phyloP scores from a whole-genome alignment of 2,329 filamentous ascomycete species.

The Fusarium sp. region DNA sequence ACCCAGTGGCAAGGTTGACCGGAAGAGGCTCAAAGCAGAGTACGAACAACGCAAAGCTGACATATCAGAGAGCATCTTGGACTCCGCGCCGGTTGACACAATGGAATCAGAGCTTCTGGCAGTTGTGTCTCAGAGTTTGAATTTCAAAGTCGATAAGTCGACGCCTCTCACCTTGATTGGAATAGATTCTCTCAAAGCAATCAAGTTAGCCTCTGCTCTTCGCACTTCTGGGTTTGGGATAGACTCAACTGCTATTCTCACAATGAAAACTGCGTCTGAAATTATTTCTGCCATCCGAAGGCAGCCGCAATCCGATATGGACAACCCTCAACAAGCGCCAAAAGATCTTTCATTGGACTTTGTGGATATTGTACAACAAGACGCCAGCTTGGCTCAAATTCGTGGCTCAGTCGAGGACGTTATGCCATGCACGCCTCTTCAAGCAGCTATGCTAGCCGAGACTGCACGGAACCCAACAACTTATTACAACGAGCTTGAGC shows the following conservation, averaged over 20 bases:
- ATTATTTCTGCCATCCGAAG: conserved; percentile 32
- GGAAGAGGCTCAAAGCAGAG: conserved; percentile 65
- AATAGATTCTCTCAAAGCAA: conserved; percentile 67
- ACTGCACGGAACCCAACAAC: conserved; percentile 65
- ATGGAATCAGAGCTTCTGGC: conserved; percentile 47
- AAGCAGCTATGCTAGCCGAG: conserved; percentile 82
- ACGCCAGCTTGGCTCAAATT: conserved; percentile 23
- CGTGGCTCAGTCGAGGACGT: conserved; percentile 50
- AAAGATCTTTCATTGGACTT: conserved; percentile 29
- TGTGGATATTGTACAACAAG: conserved; percentile 23
- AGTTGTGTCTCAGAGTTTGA: conserved; percentile 53
- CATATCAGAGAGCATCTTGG: background rate
- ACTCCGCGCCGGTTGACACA: conserved; percentile 29
- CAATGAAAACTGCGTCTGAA: conserved; percentile 55
- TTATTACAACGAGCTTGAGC: conserved; percentile 81
- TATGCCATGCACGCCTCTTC: conserved; percentile 75
- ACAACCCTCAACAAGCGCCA: background rate
- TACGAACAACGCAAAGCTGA: conserved; percentile 46
- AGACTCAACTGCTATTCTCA: conserved; percentile 68
- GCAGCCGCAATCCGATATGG: background rate
- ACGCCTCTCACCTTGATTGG: conserved; percentile 62
- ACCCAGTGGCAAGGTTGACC: conserved; percentile 85
- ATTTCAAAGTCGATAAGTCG: conserved; percentile 44
- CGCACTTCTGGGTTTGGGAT: conserved; percentile 63
- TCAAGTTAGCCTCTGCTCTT: conserved; percentile 67